Conservation (phyloP, 306 rosid species). For the Canavalia ensiformis region DNA sequence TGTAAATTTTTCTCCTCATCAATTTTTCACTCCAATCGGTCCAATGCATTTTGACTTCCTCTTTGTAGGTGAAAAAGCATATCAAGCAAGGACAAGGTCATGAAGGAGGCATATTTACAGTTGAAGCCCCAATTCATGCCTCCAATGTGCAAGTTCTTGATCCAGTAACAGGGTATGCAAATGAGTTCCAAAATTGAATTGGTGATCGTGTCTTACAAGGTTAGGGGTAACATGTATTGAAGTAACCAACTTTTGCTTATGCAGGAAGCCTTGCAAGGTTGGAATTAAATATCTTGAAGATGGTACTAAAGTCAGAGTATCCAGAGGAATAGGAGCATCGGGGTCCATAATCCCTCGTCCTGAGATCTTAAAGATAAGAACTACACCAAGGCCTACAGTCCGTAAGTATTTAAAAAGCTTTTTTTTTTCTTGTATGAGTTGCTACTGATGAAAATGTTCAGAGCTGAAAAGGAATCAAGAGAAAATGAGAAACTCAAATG, state of each 20-base stretch:
- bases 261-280: conserved; percentile 90
- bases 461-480: neutral
- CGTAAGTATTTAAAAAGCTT: conserved; percentile 59
- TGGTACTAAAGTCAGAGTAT: conserved; percentile 89
- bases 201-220: conserved; percentile 7
- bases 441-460: neutral
- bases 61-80: conserved; percentile 83
- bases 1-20: neutral
- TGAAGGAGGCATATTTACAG: conserved; percentile 94
- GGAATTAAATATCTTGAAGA: conserved; percentile 90
- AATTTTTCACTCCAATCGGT: neutral
- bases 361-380: conserved; percentile 88
- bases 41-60: conserved; percentile 5
- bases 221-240: conserved; percentile 24
- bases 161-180: conserved; percentile 79
- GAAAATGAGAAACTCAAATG: too few relatives aligned
- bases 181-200: neutral
- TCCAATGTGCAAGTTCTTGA: conserved; percentile 91
- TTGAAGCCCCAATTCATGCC: conserved; percentile 94
- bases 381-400: conserved; percentile 84
- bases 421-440: conserved; percentile 24
- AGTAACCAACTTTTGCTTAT: conserved; percentile 29
- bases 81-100: conserved; percentile 97
- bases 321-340: conserved; percentile 87
- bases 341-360: conserved; percentile 91